Evolutionary conservation across 768 basidiomycete genomes (phyloP).

Genomic region (Auriscalpium microsporum): DNA sequence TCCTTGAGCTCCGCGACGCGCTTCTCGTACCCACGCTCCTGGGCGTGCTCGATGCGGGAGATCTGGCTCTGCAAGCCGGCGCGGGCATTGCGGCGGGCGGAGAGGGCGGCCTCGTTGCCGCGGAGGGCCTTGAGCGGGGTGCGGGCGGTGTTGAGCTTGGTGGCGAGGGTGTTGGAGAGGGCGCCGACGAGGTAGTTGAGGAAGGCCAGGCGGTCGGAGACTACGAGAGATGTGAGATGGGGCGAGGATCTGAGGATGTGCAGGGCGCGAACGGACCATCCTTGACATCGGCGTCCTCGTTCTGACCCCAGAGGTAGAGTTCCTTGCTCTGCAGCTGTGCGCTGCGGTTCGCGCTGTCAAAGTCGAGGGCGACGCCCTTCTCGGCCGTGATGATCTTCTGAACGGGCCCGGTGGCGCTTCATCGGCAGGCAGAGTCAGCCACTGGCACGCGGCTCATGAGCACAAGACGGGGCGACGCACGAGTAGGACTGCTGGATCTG

Average conservation of each 20-base stretch:
- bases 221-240: slow-evolving; percentile 26
- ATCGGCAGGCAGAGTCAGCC: neutral
- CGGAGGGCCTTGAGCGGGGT: slow-evolving; percentile 62
- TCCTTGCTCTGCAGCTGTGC: slow-evolving; percentile 73
- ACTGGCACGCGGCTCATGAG: neutral
- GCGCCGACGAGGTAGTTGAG: slow-evolving; percentile 72
- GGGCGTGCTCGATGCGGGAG: slow-evolving; percentile 54
- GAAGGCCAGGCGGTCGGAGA: slow-evolving; percentile 76
- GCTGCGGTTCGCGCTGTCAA: slow-evolving; percentile 58
- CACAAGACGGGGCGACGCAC: slow-evolving; percentile 26
- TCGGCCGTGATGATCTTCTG: slow-evolving; percentile 75
- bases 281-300: slow-evolving; percentile 60
- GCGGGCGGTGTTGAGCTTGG: slow-evolving; percentile 56
- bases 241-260: neutral
- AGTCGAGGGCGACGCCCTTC: slow-evolving; percentile 73
- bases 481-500: slow-evolving; percentile 68
- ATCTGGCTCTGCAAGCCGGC: slow-evolving; percentile 52
- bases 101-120: slow-evolving; percentile 54
- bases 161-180: slow-evolving; percentile 50
- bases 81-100: slow-evolving; percentile 56
- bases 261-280: slow-evolving; percentile 45
- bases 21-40: slow-evolving; percentile 55
- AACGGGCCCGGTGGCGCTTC: slow-evolving; percentile 49
- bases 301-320: slow-evolving; percentile 77
- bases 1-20: slow-evolving; percentile 63